Base-by-base conservation (phyloP, 2,329 filamentous ascomycete genomes). In the Arthrobotrys sinensis region DNA sequence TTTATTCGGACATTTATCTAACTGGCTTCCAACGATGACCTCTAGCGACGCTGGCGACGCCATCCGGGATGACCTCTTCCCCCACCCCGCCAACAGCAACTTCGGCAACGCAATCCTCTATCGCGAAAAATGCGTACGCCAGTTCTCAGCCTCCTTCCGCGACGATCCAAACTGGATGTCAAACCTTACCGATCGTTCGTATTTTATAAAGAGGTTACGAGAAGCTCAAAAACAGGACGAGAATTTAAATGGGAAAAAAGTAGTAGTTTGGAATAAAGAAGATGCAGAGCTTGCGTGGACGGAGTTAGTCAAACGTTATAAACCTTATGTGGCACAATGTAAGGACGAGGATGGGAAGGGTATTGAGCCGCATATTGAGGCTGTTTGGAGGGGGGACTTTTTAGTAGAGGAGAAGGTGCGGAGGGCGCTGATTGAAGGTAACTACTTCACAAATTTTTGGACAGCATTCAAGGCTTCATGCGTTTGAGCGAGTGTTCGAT, bases 281-380 rank as follows among this genome's bases (percentile, higher is more conserved):
- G 24, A 63, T 34, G 38, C 38, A n/a, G 57, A 63, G 38, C 46
- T 63, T 34, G 57, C 19, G 16, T 46, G 38, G 57, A 19, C 1
- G 21, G 57, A 63, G 36, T 45, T 77, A 55, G 14, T 65, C 14
- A 45, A 55, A 12, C 34, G 40, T n/a, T 77, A 73, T 50, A 34
- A 12, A 19, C 55, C 19, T 2, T 65, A 24, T 67, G 57, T 32
- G 36, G 4, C 6, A 3, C 8, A 64, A 21, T 38, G 28, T n/a
- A 68, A 50, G 19, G 53, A 28, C 4, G 24, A 66, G 16, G 57
- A 52, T 11, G 43, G 55, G 28, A 48, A 53, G 10, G 19, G 38
- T 14, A 46, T 65, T 16, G 57, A 71, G 10, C 65, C 66, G 11
- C n/a, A 16, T 52, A 72, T 77, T 14, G 67, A 73, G 21, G 48